These are phyloP conservation scores for Termitomyces sp. DNA, from an alignment of 768 basidiomycete genomes.

Conservation along the genomic window DNA sequence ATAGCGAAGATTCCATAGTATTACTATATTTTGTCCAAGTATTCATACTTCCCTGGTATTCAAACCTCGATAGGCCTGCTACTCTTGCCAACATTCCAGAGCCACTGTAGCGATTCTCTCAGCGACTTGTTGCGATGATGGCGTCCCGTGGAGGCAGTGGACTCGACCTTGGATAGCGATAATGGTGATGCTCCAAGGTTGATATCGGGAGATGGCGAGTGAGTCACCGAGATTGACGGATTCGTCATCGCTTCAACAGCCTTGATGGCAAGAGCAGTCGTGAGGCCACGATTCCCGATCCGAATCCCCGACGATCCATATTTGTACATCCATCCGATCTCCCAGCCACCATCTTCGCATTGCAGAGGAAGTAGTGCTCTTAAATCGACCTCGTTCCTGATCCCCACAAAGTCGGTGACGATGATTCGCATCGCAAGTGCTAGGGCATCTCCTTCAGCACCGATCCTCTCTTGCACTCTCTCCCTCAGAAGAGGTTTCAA, in stretches of 20 bases:
- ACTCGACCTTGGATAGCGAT: conserved; percentile 4
- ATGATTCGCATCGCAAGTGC: conserved; percentile 53
- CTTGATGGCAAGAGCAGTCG: conserved; percentile 47
- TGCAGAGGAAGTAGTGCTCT: conserved; percentile 40
- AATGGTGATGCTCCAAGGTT: conserved; percentile 8
- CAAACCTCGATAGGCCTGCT: conserved; percentile 14
- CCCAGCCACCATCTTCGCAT: conserved; percentile 52
- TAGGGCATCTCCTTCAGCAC: conserved; percentile 43
- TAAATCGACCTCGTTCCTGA: conserved; percentile 39
- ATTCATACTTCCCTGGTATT: neutral
- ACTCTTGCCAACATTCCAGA: conserved; percentile 18
- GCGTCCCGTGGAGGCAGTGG: conserved; percentile 4
- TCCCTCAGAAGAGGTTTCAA: conserved; percentile 36
- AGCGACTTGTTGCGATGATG: conserved; percentile 21
- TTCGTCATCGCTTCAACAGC: conserved; percentile 31
- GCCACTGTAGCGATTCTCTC: conserved; percentile 23
- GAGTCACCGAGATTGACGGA: neutral
- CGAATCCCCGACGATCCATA: conserved; percentile 41
- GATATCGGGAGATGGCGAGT: conserved; percentile 9
- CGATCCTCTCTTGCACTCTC: conserved; percentile 44
- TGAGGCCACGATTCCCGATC: conserved; percentile 50
- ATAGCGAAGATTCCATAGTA: neutral
- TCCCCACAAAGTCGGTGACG: conserved; percentile 33
- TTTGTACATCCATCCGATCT: conserved; percentile 50
- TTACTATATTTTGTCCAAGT: neutral